Base-by-base conservation (phyloP, 495 filamentous ascomycete genomes). In the Podospora fimiseda region DNA sequence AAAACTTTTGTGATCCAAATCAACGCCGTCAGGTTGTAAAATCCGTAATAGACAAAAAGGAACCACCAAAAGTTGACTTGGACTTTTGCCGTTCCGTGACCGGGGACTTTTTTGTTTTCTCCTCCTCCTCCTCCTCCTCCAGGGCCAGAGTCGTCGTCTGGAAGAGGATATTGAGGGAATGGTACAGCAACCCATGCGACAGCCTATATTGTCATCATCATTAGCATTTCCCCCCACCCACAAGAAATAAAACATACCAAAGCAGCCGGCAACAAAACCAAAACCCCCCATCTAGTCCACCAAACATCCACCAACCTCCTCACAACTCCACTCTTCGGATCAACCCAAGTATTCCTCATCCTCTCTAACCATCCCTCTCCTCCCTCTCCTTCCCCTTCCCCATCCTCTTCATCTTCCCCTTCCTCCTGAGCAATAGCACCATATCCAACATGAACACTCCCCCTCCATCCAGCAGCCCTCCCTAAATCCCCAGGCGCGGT, bases 61-160 rank as follows among this genome's bases (percentile, higher is more conserved):
- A 84, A 85, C 69, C 82, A 83, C 80, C 80, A 84, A 57, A 85
- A 85, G 68, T 83, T 83, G 52, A 85, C 74, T 43, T 74, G 75
- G 3, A 83, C 81, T 22, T 71, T 72, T 9, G 79, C 75, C 48
- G 76, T 70, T 20, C 81, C 81, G 70, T 84, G 81, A 38, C 81
- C 81, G 1, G 81, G 81, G 0, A 66, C 64, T 38, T 73, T 73
- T 33, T 68, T 63, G 5, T 73, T 73, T 33, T 68, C 63, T 4
- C 71, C 64, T 50, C 20, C 60, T 51, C 11, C 27, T 5, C 27
- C 27, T n/a, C 30, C n/a, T 11, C 46, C 50, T n/a, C 50, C 59
- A 40, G 37, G 52, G 39, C 60, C 50, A 49, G 69, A 58, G 60
- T 66, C 60, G 56, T 69, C 64, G 36, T 64, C 58, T 2, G 68